phyloP scores from a whole-genome alignment of 208 protist genomes.

The Acanthamoeba triangularis region DNA sequence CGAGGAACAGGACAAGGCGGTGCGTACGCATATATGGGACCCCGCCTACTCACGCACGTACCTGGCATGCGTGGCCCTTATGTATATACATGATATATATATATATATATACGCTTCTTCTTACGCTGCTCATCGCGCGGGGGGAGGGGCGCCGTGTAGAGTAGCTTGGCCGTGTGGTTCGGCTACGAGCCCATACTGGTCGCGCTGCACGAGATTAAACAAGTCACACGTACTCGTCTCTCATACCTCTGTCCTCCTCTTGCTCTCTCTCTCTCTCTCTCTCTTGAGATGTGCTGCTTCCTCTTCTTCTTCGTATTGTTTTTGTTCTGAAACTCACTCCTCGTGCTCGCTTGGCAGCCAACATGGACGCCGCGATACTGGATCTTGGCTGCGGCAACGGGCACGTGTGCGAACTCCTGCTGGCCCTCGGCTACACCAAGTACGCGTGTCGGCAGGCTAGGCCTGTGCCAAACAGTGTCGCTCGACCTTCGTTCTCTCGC shows the following conservation, averaged over 20 bases:
- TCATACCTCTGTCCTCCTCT: background rate
- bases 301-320: background rate
- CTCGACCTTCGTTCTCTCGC: too few relatives aligned
- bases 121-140: background rate
- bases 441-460: too few relatives aligned
- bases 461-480: too few relatives aligned
- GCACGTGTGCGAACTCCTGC: slow-evolving; percentile 18
- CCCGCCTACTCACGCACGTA: too few relatives aligned
- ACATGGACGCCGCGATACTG: slow-evolving; percentile 3
- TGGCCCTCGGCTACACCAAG: slow-evolving; percentile 23
- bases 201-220: slow-evolving; percentile 31
- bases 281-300: background rate
- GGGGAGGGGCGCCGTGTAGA: background rate
- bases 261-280: background rate
- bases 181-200: slow-evolving; percentile 53
- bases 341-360: background rate
- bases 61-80: too few relatives aligned
- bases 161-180: slow-evolving; percentile 40
- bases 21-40: too few relatives aligned
- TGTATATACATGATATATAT: too few relatives aligned
- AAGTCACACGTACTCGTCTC: background rate
- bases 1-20: slow-evolving; percentile 39
- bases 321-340: background rate
- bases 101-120: too few relatives aligned
- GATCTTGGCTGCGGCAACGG: slow-evolving; percentile 58